Percentiles rank a stretch among this genome's conserved stretches.
phyloP scores from a whole-genome alignment of 2,329 filamentous ascomycete genomes.

The Grosmannia clavigera region DNA sequence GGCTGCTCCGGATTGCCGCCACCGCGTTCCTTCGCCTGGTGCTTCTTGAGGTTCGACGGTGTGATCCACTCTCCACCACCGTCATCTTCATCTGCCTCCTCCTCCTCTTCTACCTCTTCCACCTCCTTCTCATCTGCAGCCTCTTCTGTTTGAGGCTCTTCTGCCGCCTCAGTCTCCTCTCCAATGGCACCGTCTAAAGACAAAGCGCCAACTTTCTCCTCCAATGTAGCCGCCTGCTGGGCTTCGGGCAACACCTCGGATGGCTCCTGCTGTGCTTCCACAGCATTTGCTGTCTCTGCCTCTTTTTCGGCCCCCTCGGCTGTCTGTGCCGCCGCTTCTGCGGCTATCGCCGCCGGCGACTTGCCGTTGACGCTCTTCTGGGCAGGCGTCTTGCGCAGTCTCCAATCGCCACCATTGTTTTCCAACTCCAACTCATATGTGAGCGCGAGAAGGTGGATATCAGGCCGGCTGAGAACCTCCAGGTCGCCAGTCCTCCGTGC shows the following conservation, averaged over 20 bases:
- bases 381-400: constrained; percentile 63
- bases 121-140: not conserved
- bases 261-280: not conserved
- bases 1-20: constrained; percentile 33
- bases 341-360: constrained; percentile 29
- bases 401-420: constrained; percentile 78
- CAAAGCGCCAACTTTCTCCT: constrained; percentile 14
- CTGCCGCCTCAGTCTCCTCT: not conserved
- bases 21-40: constrained; percentile 54
- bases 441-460: constrained; percentile 80
- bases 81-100: constrained; percentile 26
- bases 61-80: constrained; percentile 84
- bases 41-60: constrained; percentile 77
- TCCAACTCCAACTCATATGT: constrained; percentile 94
- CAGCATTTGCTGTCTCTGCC: not conserved
- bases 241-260: not conserved
- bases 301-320: not conserved
- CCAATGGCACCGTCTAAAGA: not conserved
- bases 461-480: constrained; percentile 73
- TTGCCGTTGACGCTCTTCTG: constrained; percentile 68
- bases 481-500: constrained; percentile 82
- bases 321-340: not conserved
- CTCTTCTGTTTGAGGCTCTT: not conserved
- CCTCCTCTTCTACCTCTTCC: constrained; percentile 28
- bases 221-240: constrained; percentile 7